Percentiles rank a stretch among this genome's conserved stretches.
These are phyloP conservation scores for Dioscorea zingiberensis DNA, from an alignment of 106 monocot species.

Conservation along the genomic window DNA sequence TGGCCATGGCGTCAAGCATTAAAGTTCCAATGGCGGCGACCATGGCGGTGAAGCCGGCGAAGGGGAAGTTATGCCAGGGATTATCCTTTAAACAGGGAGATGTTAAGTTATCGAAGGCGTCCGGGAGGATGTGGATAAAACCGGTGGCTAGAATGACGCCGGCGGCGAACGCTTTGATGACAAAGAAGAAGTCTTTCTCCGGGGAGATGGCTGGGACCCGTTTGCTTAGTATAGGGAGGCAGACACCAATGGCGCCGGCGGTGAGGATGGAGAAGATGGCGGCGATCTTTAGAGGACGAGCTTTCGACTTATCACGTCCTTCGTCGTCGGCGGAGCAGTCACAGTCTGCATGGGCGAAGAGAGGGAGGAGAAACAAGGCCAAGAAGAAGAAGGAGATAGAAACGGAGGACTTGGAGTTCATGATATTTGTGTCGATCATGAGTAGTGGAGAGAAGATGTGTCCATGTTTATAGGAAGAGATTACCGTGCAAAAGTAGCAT, in stretches of 20 bases:
- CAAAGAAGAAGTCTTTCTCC: slow-evolving; percentile 11
- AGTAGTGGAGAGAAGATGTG: no score
- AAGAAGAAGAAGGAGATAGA: no score
- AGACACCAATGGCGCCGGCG: neutral
- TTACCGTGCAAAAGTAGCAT: no score
- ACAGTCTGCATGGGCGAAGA: neutral
- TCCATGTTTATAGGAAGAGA: no score
- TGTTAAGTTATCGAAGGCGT: slow-evolving; percentile 16
- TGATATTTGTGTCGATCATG: no score
- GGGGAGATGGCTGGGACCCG: slow-evolving; percentile 1
- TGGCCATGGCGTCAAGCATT: slow-evolving; percentile 12
- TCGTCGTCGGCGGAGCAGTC: neutral
- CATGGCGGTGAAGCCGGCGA: slow-evolving; percentile 24
- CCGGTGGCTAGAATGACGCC: slow-evolving; percentile 20
- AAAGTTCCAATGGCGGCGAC: slow-evolving; percentile 16
- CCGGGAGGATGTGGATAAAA: slow-evolving; percentile 19
- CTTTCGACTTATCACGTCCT: slow-evolving; percentile 2
- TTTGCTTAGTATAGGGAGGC: neutral
- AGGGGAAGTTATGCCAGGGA: slow-evolving; percentile 23
- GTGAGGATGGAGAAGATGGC: slow-evolving; percentile 13
- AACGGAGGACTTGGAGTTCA: no score
- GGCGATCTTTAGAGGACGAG: slow-evolving; percentile 1
- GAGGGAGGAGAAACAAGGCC: neutral
- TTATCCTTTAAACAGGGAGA: slow-evolving; percentile 9
- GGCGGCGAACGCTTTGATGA: slow-evolving; percentile 16